Base-by-base conservation (phyloP, 306 rosid species). In the Benincasa hispida region DNA sequence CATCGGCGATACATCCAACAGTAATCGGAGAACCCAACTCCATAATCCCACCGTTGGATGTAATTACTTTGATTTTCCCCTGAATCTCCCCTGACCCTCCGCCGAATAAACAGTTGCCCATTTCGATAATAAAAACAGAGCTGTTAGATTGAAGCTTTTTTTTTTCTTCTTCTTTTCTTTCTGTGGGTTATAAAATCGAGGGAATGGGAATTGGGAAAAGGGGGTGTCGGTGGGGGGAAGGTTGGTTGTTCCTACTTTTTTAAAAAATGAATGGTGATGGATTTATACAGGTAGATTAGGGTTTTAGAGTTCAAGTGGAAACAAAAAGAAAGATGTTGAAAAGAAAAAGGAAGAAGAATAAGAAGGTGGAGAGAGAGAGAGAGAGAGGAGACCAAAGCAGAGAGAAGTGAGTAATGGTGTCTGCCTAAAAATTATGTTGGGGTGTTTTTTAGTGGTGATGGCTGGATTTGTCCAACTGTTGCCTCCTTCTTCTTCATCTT, bases 21-120 rank as follows among this genome's bases (percentile, higher is more conserved):
- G 88, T 85, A 2, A 89, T 72, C 0, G 98, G 96, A 2, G 84
- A 77, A 34, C 66, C 81, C 78, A 92, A 89, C 78, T 92, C 98
- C 98, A 92, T 90, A 72, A 90, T 86, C 68, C 96, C 98, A 17
- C 98, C 98, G 37, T 89, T 87, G 51, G 98, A 80, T 22, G 89
- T 90, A 34, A 79, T 80, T 34, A 92, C 96, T 81, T 87, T 87
- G 81, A 87, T 84, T 17, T 82, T 73, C 11, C 79, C 79, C 5
- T 25, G 5, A 13, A 60, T 7, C 35, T 76, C 59, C 6, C 67
- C 78, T 4, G 60, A 14, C 41, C 78, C 69, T 15, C 79, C 79
- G 28, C 50, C 79, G n/a, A 76, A 61, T 54, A 76, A 63, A 24
- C 79, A 76, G 73, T 76, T 76, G 2, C 79, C 79, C 79, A 76